These are phyloP conservation scores for Cyclostephanos tholiformis DNA, from an alignment of 108 stramenopile species.

Conservation along the genomic window DNA sequence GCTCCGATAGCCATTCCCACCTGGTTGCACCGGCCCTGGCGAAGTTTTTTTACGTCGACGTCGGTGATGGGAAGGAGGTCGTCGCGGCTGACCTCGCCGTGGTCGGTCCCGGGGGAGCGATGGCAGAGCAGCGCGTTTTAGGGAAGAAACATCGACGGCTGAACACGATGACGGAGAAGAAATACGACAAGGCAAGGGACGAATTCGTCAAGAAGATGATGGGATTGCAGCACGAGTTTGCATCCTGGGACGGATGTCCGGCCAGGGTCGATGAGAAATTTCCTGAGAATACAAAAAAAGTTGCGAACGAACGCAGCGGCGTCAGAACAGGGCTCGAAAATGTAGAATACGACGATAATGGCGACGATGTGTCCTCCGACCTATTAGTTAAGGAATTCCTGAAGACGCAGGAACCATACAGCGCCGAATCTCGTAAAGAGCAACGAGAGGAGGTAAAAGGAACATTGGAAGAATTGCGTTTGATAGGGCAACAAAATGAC, in stretches of 20 bases:
- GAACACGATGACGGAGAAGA: conserved; percentile 28
- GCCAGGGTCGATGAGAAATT: neutral
- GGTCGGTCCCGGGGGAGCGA: conserved; percentile 1
- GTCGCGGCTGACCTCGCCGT: neutral
- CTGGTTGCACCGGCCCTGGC: conserved; percentile 51
- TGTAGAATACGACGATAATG: neutral
- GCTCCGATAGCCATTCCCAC: conserved; percentile 47
- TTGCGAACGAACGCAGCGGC: neutral
- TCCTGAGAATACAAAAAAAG: neutral
- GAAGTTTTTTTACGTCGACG: conserved; percentile 48
- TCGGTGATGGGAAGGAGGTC: conserved; percentile 3
- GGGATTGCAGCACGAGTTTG: conserved; percentile 45
- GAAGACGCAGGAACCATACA: conserved; percentile 29
- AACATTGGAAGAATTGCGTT: conserved; percentile 30
- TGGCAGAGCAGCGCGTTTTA: conserved; percentile 2
- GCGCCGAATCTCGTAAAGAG: conserved; percentile 11
- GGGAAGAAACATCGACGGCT: conserved; percentile 21
- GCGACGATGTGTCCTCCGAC: conserved; percentile 24
- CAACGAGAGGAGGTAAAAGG: conserved; percentile 37
- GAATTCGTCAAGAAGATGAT: conserved; percentile 37
- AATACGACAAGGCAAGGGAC: conserved; percentile 28
- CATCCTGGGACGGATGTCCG: conserved; percentile 30
- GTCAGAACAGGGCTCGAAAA: neutral
- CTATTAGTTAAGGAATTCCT: conserved; percentile 37
- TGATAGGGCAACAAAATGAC: conserved; percentile 24